Percentiles rank a stretch among this genome's conserved stretches.
phyloP scores from a whole-genome alignment of 2,329 filamentous ascomycete species.

The Elsinoe fawcettii region DNA sequence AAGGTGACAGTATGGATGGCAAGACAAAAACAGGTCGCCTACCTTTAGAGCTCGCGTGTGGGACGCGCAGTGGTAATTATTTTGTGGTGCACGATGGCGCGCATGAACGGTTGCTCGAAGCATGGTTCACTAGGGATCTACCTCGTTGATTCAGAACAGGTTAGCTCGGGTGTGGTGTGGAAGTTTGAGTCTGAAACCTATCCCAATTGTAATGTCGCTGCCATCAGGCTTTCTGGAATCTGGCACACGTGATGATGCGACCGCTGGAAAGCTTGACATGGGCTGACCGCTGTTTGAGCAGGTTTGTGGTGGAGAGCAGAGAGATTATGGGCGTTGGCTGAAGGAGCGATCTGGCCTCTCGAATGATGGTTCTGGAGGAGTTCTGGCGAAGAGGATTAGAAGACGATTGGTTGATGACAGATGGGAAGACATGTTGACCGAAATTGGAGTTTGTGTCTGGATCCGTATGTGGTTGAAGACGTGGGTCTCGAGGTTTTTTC shows the following conservation, averaged over 20 bases:
- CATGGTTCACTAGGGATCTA: conserved; percentile 13
- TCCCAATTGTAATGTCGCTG: not conserved
- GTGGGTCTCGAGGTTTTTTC: not conserved
- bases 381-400: not conserved
- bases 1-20: not conserved
- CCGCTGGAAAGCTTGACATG: conserved; percentile 6
- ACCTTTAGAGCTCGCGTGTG: not conserved
- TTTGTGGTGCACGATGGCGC: not conserved
- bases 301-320: not conserved
- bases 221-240: not conserved
- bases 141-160: conserved; percentile 3
- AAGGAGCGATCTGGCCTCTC: not conserved
- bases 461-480: not conserved
- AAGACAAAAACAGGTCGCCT: not conserved
- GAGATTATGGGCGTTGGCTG: not conserved
- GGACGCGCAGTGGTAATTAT: not conserved
- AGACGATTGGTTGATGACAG: not conserved
- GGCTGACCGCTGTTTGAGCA: not conserved
- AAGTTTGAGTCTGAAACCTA: conserved; percentile 13
- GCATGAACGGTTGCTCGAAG: conserved; percentile 13
- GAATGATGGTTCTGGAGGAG: not conserved
- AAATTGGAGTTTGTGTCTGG: not conserved
- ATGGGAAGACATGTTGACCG: not conserved
- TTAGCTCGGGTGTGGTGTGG: conserved; percentile 4
- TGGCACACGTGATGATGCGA: conserved; percentile 10